A percentile compares a stretch with the other conserved stretches of the same genome.
Evolutionary conservation across 2,329 filamentous ascomycete species (phyloP).

Genomic region (Epichloe scottii): DNA sequence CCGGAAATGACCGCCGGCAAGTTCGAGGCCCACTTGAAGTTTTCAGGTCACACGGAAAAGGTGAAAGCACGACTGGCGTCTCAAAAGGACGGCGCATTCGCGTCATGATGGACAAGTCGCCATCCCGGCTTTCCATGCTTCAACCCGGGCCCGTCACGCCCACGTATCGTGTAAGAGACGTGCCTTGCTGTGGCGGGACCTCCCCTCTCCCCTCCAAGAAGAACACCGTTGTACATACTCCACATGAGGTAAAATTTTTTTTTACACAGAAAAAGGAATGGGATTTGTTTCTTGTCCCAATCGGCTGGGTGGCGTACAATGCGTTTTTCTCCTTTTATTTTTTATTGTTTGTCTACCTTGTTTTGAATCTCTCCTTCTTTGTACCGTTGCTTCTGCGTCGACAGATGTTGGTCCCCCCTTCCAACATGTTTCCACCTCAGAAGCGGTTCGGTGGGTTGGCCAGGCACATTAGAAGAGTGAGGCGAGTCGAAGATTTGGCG

Average conservation of each 20-base stretch:
- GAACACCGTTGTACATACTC: background rate
- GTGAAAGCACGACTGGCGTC: conserved; percentile 32
- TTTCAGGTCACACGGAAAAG: conserved; percentile 63
- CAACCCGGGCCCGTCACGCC: background rate
- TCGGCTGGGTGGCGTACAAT: conserved; percentile 1
- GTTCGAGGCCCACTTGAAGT: conserved; percentile 86
- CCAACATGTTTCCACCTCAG: no score
- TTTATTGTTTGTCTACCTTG: background rate
- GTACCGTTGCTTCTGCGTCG: no score
- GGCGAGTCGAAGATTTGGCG: no score
- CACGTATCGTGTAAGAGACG: no score
- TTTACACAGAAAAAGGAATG: background rate
- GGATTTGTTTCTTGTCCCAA: background rate
- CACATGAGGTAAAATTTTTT: no score
- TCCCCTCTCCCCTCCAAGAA: background rate
- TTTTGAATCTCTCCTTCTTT: background rate
- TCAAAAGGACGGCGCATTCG: conserved; percentile 9
- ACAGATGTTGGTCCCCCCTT: no score
- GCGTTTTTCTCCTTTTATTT: background rate
- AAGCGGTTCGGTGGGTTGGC: no score
- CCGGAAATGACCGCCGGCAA: conserved; percentile 76
- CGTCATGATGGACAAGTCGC: background rate
- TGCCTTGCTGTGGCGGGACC: no score
- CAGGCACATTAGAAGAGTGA: no score
- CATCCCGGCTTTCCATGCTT: background rate